Conservation (phyloP, 2,329 filamentous ascomycete species). For the Claviceps sp. region DNA sequence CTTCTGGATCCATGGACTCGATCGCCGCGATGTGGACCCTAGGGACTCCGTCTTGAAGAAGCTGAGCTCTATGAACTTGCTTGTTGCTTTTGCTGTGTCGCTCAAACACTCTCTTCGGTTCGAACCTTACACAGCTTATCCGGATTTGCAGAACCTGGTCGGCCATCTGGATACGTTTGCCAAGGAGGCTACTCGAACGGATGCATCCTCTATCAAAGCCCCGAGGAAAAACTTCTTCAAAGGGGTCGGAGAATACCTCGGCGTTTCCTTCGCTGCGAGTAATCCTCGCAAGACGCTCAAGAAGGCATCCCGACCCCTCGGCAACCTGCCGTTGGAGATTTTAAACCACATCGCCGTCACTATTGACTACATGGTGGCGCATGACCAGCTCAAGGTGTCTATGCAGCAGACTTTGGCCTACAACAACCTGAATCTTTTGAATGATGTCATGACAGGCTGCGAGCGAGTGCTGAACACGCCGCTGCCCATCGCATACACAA, state of each 20-base stretch:
- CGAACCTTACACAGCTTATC: constrained; percentile 66
- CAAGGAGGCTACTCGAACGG: constrained; percentile 32
- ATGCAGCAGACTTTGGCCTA: constrained; percentile 48
- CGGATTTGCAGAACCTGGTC: constrained; percentile 57
- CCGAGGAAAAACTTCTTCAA: constrained; percentile 44
- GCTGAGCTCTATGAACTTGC: constrained; percentile 60
- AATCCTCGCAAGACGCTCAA: constrained; percentile 72
- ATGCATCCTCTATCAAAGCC: constrained; percentile 19
- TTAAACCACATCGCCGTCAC: constrained; percentile 58
- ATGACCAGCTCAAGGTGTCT: constrained; percentile 40
- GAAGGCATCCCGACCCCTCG: constrained; percentile 55
- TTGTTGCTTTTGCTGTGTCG: constrained; percentile 63
- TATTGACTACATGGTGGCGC: constrained; percentile 44
- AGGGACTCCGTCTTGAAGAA: constrained; percentile 60
- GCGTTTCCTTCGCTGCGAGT: constrained; percentile 60
- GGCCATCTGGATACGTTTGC: constrained; percentile 66
- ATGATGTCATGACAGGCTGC: constrained; percentile 58
- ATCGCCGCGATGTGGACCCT: constrained; percentile 30
- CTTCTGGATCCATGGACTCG: constrained; percentile 71
- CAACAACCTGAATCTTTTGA: constrained; percentile 48
- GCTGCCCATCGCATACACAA: constrained; percentile 69
- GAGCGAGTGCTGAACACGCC: constrained; percentile 75
- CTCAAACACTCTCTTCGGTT: constrained; percentile 76
- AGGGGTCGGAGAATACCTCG: constrained; percentile 56
- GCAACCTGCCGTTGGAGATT: constrained; percentile 75